phyloP scores from a whole-genome alignment of 345 rosid species.

The Sonneratia caseolaris region DNA sequence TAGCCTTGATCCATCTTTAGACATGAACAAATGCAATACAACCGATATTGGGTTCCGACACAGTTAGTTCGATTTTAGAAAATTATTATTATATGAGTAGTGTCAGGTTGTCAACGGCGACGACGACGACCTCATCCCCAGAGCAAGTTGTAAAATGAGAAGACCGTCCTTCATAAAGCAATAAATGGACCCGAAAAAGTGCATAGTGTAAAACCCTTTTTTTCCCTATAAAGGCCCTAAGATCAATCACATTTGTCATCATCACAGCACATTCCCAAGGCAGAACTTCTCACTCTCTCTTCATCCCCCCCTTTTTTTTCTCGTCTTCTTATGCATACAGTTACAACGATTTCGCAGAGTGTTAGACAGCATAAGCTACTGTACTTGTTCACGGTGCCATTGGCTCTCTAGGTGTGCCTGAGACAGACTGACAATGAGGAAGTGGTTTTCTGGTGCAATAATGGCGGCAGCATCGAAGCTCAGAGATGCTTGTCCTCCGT shows the following conservation, averaged over 20 bases:
- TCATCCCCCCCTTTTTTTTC: too few relatives aligned
- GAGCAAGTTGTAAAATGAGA: too few relatives aligned
- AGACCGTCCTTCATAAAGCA: neutral
- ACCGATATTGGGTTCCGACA: too few relatives aligned
- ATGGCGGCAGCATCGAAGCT: constrained; percentile 7
- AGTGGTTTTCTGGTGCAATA: neutral
- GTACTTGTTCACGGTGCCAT: neutral
- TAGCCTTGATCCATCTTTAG: too few relatives aligned
- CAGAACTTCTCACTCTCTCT: neutral
- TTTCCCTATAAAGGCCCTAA: neutral
- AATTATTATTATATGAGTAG: too few relatives aligned
- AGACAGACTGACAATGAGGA: neutral
- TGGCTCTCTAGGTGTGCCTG: neutral
- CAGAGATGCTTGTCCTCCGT: constrained; percentile 15
- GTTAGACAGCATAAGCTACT: neutral
- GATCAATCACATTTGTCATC: neutral
- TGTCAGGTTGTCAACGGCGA: too few relatives aligned
- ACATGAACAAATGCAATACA: too few relatives aligned
- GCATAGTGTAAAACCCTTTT: too few relatives aligned
- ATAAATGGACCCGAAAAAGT: neutral
- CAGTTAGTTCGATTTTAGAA: too few relatives aligned
- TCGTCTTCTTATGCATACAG: too few relatives aligned
- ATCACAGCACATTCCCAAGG: neutral
- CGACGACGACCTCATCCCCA: too few relatives aligned
- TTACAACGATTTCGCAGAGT: neutral